A percentile compares a stretch with the other conserved stretches of the same genome.
These are phyloP conservation scores for Paraphaeosphaeria sporulosa DNA, from an alignment of 2,329 filamentous ascomycete genomes.

Conservation along the genomic window DNA sequence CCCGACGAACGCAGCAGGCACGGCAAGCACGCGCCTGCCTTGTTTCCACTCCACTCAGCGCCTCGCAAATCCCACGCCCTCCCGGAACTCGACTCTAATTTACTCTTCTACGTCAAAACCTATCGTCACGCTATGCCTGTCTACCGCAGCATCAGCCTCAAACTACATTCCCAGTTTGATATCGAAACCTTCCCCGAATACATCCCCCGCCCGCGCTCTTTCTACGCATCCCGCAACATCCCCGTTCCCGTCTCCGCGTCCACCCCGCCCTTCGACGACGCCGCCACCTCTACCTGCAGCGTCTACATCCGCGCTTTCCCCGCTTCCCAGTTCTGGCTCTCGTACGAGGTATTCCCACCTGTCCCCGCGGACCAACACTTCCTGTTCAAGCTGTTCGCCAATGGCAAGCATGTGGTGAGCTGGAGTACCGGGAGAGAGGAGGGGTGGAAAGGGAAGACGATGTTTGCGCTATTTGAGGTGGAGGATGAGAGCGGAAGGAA, in stretches of 20 bases:
- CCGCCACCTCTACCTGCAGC: slow-evolving; percentile 39
- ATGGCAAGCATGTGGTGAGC: slow-evolving; percentile 49
- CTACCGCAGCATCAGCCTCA: slow-evolving; percentile 49
- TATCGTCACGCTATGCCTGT: slow-evolving; percentile 34
- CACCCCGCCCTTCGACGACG: slow-evolving; percentile 25
- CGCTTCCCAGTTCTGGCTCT: slow-evolving; percentile 54
- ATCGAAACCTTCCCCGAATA: slow-evolving; percentile 51
- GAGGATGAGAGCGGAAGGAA: slow-evolving; percentile 37
- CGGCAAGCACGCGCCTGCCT: background rate
- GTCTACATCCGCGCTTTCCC: slow-evolving; percentile 47
- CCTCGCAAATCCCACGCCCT: background rate
- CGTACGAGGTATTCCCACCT: slow-evolving; percentile 45
- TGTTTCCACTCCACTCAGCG: background rate
- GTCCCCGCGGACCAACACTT: slow-evolving; percentile 44
- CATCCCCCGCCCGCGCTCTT: slow-evolving; percentile 30
- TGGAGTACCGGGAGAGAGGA: slow-evolving; percentile 56
- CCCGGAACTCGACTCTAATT: background rate
- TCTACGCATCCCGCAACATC: slow-evolving; percentile 21
- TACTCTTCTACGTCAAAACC: background rate
- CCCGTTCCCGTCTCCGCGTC: background rate
- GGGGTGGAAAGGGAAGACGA: slow-evolving; percentile 53
- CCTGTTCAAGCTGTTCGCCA: slow-evolving; percentile 57
- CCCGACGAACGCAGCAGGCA: slow-evolving; percentile 1
- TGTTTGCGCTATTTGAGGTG: slow-evolving; percentile 54
- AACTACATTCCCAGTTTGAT: slow-evolving; percentile 53